A percentile compares a stretch with the other conserved stretches of the same genome.
phyloP scores from a whole-genome alignment of 2,329 filamentous ascomycete species.

The Fusarium temperatum region DNA sequence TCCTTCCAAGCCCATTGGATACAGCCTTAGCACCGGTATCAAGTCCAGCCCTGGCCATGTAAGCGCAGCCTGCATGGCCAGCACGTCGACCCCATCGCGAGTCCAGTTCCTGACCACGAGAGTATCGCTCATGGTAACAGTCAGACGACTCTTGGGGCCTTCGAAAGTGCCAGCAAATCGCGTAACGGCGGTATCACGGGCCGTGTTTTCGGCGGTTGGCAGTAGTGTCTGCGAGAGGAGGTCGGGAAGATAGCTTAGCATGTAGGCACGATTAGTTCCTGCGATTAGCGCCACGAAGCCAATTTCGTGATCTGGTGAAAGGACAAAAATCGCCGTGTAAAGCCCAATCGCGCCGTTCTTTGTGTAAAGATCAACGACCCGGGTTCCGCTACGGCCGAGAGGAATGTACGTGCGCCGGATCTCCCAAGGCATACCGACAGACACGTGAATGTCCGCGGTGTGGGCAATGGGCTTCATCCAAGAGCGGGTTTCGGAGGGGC shows the following conservation, averaged over 20 bases:
- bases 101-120: slow-evolving; percentile 14
- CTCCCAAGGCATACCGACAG: slow-evolving; percentile 20
- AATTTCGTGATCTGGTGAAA: slow-evolving; percentile 1
- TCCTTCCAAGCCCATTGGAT: not conserved
- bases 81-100: not conserved
- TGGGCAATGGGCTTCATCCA: slow-evolving; percentile 12
- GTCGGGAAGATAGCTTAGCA: not conserved
- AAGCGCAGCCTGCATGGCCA: not conserved
- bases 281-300: not conserved
- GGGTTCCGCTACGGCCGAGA: not conserved
- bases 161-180: not conserved
- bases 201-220: not conserved
- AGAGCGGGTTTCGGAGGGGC: not conserved
- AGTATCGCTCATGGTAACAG: not conserved
- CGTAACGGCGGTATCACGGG: not conserved
- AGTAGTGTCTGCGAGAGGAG: not conserved
- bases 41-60: not conserved
- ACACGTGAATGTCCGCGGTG: not conserved
- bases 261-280: not conserved
- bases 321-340: not conserved
- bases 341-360: not conserved
- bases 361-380: not conserved
- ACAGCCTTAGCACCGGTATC: not conserved
- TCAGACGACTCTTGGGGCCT: not conserved
- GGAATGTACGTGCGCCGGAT: not conserved